A percentile compares a stretch with the other conserved stretches of the same genome.
phyloP scores from a whole-genome alignment of 73 alveolate genomes.

The Uronychia setigera region DNA sequence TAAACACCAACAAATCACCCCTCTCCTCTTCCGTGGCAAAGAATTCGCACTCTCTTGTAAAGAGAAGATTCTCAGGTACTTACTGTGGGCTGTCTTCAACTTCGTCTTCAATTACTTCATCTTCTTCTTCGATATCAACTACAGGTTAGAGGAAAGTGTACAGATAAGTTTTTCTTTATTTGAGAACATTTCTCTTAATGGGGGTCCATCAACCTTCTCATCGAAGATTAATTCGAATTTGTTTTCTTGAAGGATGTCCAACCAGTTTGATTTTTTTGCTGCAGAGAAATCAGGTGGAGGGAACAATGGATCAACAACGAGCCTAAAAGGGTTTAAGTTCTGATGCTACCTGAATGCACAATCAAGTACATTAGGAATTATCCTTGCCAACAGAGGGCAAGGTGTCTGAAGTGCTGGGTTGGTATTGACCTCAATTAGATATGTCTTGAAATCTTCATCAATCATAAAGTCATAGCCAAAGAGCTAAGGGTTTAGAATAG shows the following conservation, averaged over 20 bases:
- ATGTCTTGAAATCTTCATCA: constrained; percentile 84
- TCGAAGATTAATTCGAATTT: constrained; percentile 44
- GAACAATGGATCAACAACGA: constrained; percentile 82
- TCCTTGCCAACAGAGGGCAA: constrained; percentile 81
- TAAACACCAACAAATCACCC: not conserved
- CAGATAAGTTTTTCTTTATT: constrained; percentile 16
- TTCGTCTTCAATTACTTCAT: constrained; percentile 1
- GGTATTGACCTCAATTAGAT: constrained; percentile 88
- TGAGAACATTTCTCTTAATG: constrained; percentile 3
- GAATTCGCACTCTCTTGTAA: not conserved
- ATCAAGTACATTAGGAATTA: constrained; percentile 87
- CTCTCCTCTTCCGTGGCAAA: not conserved
- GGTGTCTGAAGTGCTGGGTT: constrained; percentile 91
- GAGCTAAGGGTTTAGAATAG: constrained; percentile 15
- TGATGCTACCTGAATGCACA: constrained; percentile 63
- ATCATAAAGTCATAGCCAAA: constrained; percentile 93
- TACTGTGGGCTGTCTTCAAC: too few relatives aligned
- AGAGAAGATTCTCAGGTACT: not conserved
- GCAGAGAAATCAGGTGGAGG: constrained; percentile 41
- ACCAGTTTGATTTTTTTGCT: not conserved
- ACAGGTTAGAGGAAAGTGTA: not conserved
- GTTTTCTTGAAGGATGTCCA: constrained; percentile 1
- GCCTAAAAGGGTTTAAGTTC: constrained; percentile 9
- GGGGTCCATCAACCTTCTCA: constrained; percentile 25
- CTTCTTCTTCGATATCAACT: constrained; percentile 33